Evolutionary conservation across 352 stramenopile genomes (phyloP).

Genomic region (Halophytophthora polymorphica): DNA sequence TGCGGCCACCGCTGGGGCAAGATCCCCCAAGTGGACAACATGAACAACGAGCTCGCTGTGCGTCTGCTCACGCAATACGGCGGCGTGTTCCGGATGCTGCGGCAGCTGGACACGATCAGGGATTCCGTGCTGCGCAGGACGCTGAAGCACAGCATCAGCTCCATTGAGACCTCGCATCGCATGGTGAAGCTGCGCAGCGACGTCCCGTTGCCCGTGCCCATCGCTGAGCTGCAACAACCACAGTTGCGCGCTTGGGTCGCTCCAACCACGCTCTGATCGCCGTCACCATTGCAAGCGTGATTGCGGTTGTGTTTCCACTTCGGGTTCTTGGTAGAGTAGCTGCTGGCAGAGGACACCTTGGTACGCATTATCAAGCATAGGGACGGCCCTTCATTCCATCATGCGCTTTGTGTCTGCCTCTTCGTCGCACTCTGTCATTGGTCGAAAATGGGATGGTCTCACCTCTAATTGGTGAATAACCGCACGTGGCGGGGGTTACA

Average conservation of each 20-base stretch:
- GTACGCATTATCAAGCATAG: neutral
- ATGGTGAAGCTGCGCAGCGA: constrained; percentile 64
- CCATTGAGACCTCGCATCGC: constrained; percentile 74
- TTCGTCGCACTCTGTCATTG: neutral
- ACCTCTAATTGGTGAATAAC: no score
- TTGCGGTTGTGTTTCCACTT: no score
- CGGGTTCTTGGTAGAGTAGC: no score
- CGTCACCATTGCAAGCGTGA: no score
- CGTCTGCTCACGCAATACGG: constrained; percentile 63
- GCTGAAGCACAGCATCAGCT: constrained; percentile 71
- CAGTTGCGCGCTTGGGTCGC: constrained; percentile 12
- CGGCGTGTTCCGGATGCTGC: constrained; percentile 50
- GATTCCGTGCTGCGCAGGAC: constrained; percentile 46
- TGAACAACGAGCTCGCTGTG: constrained; percentile 57
- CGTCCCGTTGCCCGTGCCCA: constrained; percentile 45
- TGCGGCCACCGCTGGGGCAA: constrained; percentile 72
- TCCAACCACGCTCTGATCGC: neutral
- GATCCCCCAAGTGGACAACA: constrained; percentile 46
- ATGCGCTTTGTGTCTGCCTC: neutral
- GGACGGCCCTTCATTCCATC: neutral
- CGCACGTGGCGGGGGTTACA: no score
- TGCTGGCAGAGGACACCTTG: no score
- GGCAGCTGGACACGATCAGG: constrained; percentile 60
- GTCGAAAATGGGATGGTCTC: neutral
- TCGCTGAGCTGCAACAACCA: constrained; percentile 44